A percentile compares a stretch with the other conserved stretches of the same genome.
Evolutionary conservation across 257 asterid species (phyloP).

Genomic region (Nicotiana undulata): DNA sequence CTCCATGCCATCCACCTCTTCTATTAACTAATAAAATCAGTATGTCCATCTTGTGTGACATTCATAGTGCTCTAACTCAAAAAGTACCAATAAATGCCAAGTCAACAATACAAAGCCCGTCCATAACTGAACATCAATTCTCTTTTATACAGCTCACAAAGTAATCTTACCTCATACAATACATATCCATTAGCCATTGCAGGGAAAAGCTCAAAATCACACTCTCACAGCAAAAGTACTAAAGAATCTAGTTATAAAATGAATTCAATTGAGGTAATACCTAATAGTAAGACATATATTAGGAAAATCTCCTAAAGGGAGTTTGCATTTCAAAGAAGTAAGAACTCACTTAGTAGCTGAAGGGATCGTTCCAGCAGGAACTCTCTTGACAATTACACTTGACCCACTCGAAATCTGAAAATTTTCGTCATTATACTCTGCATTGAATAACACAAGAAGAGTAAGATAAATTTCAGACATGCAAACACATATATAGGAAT

Average conservation of each 20-base stretch:
- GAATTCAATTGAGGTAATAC: background rate
- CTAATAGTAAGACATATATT: background rate
- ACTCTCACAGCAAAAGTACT: background rate
- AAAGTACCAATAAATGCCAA: background rate
- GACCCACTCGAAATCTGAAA: constrained; percentile 63
- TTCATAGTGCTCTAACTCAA: background rate
- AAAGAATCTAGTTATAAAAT: background rate
- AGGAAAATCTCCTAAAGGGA: background rate
- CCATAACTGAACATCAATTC: background rate
- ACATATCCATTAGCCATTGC: background rate
- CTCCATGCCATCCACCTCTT: background rate
- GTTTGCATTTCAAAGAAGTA: background rate
- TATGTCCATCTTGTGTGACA: background rate
- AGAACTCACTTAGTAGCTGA: constrained; percentile 36
- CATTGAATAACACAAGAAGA: background rate
- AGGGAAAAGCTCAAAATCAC: background rate
- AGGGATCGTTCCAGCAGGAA: constrained; percentile 49
- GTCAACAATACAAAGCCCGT: background rate
- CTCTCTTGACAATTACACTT: constrained; percentile 69
- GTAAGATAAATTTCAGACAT: background rate
- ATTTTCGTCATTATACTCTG: constrained; percentile 57
- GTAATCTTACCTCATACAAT: background rate
- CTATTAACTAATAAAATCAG: background rate
- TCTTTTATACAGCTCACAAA: background rate
- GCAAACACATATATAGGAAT: background rate